A percentile compares a stretch with the other conserved stretches of the same genome.
Conservation (phyloP, 202 grass and related monocot genomes). For the Zizania palustris region DNA sequence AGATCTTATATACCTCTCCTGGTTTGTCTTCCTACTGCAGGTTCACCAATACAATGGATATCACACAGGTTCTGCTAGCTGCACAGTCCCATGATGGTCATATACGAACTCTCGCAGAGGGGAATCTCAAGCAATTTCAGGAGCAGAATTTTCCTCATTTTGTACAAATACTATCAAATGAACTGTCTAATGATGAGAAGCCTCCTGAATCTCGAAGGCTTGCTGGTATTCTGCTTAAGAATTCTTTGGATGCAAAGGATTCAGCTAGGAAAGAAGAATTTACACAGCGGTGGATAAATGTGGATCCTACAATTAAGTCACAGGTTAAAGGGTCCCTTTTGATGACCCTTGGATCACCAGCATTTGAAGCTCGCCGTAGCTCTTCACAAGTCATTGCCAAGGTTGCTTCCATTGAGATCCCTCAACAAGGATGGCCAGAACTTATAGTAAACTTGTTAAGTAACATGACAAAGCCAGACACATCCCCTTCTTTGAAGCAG, state of each 20-base stretch:
- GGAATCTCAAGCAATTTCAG: constrained; percentile 62
- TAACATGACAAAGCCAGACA: constrained; percentile 64
- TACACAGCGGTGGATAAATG: constrained; percentile 48
- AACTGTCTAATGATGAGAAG: constrained; percentile 57
- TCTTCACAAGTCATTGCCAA: constrained; percentile 73
- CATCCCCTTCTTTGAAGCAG: constrained; percentile 54
- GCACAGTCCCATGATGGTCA: constrained; percentile 55
- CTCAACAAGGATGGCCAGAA: constrained; percentile 60
- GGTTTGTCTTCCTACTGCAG: constrained; percentile 24
- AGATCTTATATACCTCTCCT: constrained; percentile 13
- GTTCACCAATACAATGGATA: constrained; percentile 47
- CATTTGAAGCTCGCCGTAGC: constrained; percentile 57
- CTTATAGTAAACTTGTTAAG: constrained; percentile 53
- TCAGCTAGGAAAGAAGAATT: constrained; percentile 49
- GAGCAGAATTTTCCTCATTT: constrained; percentile 61
- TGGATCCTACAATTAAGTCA: constrained; percentile 59
- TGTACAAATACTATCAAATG: constrained; percentile 50
- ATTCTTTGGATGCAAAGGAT: constrained; percentile 69
- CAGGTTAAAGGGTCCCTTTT: constrained; percentile 61
- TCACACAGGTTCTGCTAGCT: constrained; percentile 55
- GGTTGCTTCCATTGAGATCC: constrained; percentile 68
- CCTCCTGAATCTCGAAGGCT: constrained; percentile 68
- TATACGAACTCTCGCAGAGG: constrained; percentile 43
- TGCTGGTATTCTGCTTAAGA: constrained; percentile 64
- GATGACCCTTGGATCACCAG: constrained; percentile 50